Evolutionary conservation across 2,329 filamentous ascomycete genomes (phyloP).

Genomic region (Colletotrichum scovillei): DNA sequence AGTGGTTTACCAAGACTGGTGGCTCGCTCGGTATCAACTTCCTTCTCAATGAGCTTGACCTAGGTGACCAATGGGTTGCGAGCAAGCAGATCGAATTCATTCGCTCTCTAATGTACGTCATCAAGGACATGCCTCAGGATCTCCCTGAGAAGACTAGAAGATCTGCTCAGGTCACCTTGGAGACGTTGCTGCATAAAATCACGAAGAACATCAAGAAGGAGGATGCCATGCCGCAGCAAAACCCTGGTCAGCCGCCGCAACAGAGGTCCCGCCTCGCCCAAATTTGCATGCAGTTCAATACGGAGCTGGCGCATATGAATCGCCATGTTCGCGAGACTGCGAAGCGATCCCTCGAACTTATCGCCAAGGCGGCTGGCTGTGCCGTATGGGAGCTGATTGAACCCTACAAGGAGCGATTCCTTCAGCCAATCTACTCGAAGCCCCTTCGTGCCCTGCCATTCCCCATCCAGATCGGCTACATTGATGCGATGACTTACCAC

Average conservation of each 20-base stretch:
- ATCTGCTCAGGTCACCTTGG: conserved; percentile 85
- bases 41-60: conserved; percentile 83
- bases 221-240: conserved; percentile 65
- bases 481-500: conserved; percentile 97
- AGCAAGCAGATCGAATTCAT: conserved; percentile 89
- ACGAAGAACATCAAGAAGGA: conserved; percentile 84
- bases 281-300: conserved; percentile 86
- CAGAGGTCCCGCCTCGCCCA: conserved; percentile 74
- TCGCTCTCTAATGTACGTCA: conserved; percentile 92
- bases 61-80: conserved; percentile 86
- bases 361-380: conserved; percentile 81
- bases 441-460: conserved; percentile 93
- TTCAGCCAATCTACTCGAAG: conserved; percentile 96
- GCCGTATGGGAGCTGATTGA: conserved; percentile 90
- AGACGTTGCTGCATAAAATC: conserved; percentile 81
- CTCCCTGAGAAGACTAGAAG: conserved; percentile 89
- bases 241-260: conserved; percentile 51
- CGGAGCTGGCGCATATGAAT: conserved; percentile 95
- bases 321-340: conserved; percentile 91
- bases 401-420: conserved; percentile 88
- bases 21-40: conserved; percentile 92
- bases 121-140: conserved; percentile 97
- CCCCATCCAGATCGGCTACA: conserved; percentile 95
- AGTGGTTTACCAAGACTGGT: conserved; percentile 98
- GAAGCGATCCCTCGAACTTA: conserved; percentile 81